These are phyloP conservation scores for Neotropicomus parvogracilis DNA, from an alignment of 1,284 basidiomycete genomes.

Conservation along the genomic window DNA sequence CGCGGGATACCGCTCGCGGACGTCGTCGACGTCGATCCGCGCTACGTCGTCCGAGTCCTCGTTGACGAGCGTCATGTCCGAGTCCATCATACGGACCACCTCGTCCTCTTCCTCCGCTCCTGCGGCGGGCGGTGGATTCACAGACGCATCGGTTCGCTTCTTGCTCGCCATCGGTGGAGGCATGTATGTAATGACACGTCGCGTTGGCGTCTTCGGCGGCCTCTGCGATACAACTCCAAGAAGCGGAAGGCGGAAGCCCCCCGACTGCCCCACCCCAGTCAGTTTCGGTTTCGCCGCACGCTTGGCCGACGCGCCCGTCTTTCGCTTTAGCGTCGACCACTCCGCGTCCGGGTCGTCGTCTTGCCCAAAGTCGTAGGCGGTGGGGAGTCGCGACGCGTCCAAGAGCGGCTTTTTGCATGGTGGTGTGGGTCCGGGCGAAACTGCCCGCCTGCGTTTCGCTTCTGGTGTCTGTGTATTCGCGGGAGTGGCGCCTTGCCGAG, in stretches of 20 bases:
- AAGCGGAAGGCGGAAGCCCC: conserved; percentile 39
- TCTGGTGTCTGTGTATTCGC: conserved; percentile 10
- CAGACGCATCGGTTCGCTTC: too few relatives aligned
- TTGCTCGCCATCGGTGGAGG: conserved; percentile 38
- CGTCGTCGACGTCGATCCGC: conserved; percentile 17
- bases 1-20: conserved; percentile 19
- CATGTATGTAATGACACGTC: conserved; percentile 43
- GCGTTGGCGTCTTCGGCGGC: conserved; percentile 5
- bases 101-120: conserved; percentile 1
- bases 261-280: conserved; percentile 29
- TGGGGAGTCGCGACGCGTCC: background rate
- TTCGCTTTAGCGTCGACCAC: conserved; percentile 48
- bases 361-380: conserved; percentile 36
- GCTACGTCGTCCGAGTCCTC: conserved; percentile 19
- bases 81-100: conserved; percentile 18
- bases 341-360: conserved; percentile 42
- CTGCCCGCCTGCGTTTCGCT: conserved; percentile 1
- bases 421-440: background rate
- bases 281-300: conserved; percentile 6
- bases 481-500: background rate
- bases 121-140: background rate
- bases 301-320: conserved; percentile 19
- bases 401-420: conserved; percentile 6
- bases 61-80: conserved; percentile 31
- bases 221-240: conserved; percentile 1